Conservation (phyloP, 140 eudicot genomes). For the Senecio squalidus region DNA sequence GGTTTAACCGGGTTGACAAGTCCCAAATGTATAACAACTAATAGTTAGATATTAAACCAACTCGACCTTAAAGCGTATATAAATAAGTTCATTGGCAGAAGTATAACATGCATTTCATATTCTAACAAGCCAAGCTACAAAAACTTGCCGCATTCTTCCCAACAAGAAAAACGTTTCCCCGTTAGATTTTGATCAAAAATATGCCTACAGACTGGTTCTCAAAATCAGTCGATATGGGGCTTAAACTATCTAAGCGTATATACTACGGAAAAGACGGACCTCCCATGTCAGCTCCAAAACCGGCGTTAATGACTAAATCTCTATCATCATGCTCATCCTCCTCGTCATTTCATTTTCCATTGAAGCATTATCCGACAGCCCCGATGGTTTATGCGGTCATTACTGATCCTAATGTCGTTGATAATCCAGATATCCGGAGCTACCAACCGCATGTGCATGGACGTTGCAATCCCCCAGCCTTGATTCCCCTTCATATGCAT, state of each 20-base stretch:
- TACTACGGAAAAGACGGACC: constrained; percentile 53
- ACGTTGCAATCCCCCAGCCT: constrained; percentile 68
- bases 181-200: not conserved
- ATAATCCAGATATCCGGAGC: constrained; percentile 80
- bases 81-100: constrained; percentile 13
- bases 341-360: constrained; percentile 5
- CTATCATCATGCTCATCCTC: constrained; percentile 7
- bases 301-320: constrained; percentile 15
- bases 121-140: constrained; percentile 10
- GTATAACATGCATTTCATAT: not conserved
- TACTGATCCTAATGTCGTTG: constrained; percentile 56
- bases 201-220: constrained; percentile 49
- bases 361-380: constrained; percentile 43
- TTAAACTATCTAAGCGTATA: constrained; percentile 56
- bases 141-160: not conserved
- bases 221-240: constrained; percentile 59
- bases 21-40: too few species aligned
- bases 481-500: constrained; percentile 84
- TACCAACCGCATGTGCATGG: constrained; percentile 97
- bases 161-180: not conserved
- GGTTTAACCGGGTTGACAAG: too few species aligned
- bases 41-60: not conserved
- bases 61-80: constrained; percentile 3
- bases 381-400: constrained; percentile 81
- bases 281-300: constrained; percentile 37